Base-by-base conservation (phyloP, 2,329 filamentous ascomycete species). In the Penicillium sp. region DNA sequence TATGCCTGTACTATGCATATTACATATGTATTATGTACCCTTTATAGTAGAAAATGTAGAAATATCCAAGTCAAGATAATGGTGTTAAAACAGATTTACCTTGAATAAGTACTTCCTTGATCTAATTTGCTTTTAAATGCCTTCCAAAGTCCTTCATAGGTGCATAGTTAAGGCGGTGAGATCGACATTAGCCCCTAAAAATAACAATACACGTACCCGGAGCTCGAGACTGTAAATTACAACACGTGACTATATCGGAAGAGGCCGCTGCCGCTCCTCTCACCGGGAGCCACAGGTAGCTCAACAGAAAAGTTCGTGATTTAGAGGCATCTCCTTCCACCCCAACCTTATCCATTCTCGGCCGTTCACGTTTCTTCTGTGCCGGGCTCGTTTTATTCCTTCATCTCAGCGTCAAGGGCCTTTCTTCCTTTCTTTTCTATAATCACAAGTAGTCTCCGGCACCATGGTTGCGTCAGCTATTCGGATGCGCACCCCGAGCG, bases 381-480 rank as follows among this genome's bases (percentile, higher is more conserved):
- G 61, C 55, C 56, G 63, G 61, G 61, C 48, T 59, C 59, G 50
- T 55, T 58, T 60, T 57, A 60, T 57, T 59, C 50, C 54, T 54
- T 63, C 55, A 59, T 55, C 34, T 61, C 53, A 60, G 65, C 55
- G 57, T 63, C 39, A 61, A 65, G 68, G 67, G 63, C 53, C 60
- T 59, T 43, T 59, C 65, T 52, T 62, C 61, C 58, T 56, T 45
- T 45, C 45, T 53, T 58, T 60, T 60, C 64, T 46, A 64, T 57
- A 62, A 47, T 61, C 58, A 55, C 65, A 59, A 68, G 68, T 67
- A 69, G 65, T 64, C 61, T 52, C 52, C 51, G 64, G 68, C 75
- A 79, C 75, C 72, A 85, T 85, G 82, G 81, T 82, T 74, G 81
- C 82, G 69, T 73, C 75, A 68, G 73, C 72, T 68, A 71, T 78